Conservation (phyloP, 202 grass and related monocot genomes). For the Digitaria exilis region DNA sequence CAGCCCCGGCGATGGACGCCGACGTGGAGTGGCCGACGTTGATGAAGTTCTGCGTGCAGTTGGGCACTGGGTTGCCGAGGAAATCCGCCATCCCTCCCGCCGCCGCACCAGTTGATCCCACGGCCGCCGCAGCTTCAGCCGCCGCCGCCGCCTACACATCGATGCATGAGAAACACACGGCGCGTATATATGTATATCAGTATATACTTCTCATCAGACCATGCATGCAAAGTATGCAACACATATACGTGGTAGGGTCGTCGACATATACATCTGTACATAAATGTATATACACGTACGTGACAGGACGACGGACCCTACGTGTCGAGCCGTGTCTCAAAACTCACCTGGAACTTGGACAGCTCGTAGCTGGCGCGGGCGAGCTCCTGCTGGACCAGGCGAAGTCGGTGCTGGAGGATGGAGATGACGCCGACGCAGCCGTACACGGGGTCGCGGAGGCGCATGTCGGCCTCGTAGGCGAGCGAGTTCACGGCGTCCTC, state of each 20-base stretch:
- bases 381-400: conserved; percentile 75
- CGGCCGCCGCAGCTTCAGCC: conserved; percentile 33
- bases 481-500: conserved; percentile 94
- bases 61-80: conserved; percentile 39
- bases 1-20: conserved; percentile 25
- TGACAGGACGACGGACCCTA: background rate
- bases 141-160: conserved; percentile 33
- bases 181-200: background rate
- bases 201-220: background rate
- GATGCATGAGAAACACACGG: background rate
- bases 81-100: conserved; percentile 48
- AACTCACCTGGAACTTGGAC: conserved; percentile 60
- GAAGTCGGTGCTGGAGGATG: conserved; percentile 91
- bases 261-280: background rate
- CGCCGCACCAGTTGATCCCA: conserved; percentile 36
- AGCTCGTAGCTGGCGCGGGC: conserved; percentile 57
- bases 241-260: background rate
- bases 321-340: fast-evolving
- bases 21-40: conserved; percentile 30
- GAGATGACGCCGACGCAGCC: conserved; percentile 97
- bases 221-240: background rate
- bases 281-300: background rate
- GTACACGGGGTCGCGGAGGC: conserved; percentile 88
- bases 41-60: conserved; percentile 48
- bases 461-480: conserved; percentile 92